These are phyloP conservation scores for Trametes meyenii DNA, from an alignment of 768 basidiomycete genomes.

Conservation along the genomic window DNA sequence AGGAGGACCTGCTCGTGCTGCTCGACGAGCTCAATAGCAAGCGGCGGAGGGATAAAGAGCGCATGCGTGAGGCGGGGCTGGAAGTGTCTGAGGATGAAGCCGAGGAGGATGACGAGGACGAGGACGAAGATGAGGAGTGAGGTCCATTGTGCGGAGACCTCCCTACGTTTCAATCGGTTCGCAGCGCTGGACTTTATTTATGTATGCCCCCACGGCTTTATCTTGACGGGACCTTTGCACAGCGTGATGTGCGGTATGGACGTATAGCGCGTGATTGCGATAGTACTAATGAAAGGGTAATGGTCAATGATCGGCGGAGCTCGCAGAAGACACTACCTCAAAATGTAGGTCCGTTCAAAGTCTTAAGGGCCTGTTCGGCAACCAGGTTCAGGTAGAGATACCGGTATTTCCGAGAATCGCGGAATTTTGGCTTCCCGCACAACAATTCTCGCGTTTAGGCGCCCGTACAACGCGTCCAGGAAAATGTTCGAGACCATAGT, in stretches of 20 bases:
- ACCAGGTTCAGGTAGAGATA: too few relatives aligned
- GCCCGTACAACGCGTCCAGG: too few relatives aligned
- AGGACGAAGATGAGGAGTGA: conserved; percentile 30
- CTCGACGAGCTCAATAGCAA: conserved; percentile 91
- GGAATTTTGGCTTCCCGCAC: too few relatives aligned
- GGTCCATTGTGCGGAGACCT: not conserved
- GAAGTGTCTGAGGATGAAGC: conserved; percentile 95
- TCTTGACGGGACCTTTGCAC: not conserved
- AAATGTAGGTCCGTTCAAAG: too few relatives aligned
- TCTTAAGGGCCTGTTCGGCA: too few relatives aligned
- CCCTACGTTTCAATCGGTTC: not conserved
- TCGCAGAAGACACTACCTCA: too few relatives aligned
- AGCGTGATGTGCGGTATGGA: not conserved
- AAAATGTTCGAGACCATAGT: too few relatives aligned
- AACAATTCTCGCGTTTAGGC: too few relatives aligned
- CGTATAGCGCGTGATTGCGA: too few relatives aligned
- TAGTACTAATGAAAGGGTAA: too few relatives aligned
- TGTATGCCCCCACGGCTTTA: not conserved
- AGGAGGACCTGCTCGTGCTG: conserved; percentile 92
- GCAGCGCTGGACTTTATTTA: not conserved
- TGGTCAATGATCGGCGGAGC: too few relatives aligned
- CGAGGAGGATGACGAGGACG: conserved; percentile 58
- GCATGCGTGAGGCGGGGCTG: conserved; percentile 70
- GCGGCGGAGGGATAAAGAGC: conserved; percentile 79
- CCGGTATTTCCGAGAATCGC: too few relatives aligned